Conservation (phyloP, 495 filamentous ascomycete species). For the Aspergillus carlsbadensis region DNA sequence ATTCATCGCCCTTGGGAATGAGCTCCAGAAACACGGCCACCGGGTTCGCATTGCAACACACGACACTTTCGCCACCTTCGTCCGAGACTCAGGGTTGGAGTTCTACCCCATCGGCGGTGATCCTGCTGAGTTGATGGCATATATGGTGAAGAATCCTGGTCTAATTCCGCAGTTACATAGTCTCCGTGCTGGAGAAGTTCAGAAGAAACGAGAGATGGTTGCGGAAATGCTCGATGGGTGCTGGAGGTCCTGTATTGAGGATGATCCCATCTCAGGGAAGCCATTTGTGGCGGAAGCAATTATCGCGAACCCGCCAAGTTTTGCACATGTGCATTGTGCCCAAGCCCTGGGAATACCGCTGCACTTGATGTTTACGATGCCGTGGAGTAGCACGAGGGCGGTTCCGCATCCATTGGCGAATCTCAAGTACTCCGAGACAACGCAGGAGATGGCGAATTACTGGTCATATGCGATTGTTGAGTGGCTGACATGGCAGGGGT, state of each 20-base stretch:
- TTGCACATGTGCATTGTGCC: slow-evolving; percentile 65
- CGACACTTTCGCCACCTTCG: slow-evolving; percentile 56
- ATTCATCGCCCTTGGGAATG: slow-evolving; percentile 53
- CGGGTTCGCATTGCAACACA: slow-evolving; percentile 66
- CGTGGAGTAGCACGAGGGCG: slow-evolving; percentile 53
- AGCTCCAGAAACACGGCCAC: slow-evolving; percentile 44
- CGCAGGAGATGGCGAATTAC: slow-evolving; percentile 50
- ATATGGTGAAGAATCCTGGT: slow-evolving; percentile 56
- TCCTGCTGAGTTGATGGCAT: slow-evolving; percentile 62
- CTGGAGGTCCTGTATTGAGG: slow-evolving; percentile 62
- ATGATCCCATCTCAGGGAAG: slow-evolving; percentile 47
- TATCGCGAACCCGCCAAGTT: slow-evolving; percentile 66
- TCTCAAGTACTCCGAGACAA: slow-evolving; percentile 45
- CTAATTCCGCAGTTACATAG: slow-evolving; percentile 48
- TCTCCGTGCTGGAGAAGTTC: slow-evolving; percentile 45
- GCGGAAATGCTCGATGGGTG: slow-evolving; percentile 61
- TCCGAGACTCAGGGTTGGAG: slow-evolving; percentile 52
- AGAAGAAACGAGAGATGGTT: slow-evolving; percentile 48
- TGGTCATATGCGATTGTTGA: slow-evolving; percentile 62
- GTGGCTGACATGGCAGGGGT: slow-evolving; percentile 68
- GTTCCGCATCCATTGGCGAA: slow-evolving; percentile 61
- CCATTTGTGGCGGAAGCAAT: slow-evolving; percentile 67
- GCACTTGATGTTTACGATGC: slow-evolving; percentile 69
- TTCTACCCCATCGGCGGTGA: slow-evolving; percentile 67
- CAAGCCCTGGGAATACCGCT: slow-evolving; percentile 60